A percentile compares a stretch with the other conserved stretches of the same genome.
phyloP scores from a whole-genome alignment of 2,329 filamentous ascomycete genomes.

The Pseudogymnoascus sp. region DNA sequence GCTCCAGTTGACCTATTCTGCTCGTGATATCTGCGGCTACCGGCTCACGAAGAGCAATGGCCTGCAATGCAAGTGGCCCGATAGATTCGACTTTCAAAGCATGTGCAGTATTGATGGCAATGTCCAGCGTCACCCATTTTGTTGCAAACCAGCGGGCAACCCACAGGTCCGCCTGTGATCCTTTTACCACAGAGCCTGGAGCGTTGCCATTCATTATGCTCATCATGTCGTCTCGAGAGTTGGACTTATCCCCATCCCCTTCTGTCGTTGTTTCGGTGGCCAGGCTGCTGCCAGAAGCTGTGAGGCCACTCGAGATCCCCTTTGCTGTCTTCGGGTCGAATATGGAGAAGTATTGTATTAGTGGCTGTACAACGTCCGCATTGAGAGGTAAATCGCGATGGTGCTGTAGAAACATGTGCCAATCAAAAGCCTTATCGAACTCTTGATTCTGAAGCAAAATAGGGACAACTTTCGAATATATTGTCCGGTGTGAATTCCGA shows the following conservation, averaged over 20 bases:
- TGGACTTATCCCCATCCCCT: constrained; percentile 14
- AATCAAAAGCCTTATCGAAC: constrained; percentile 33
- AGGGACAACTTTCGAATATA: constrained; percentile 37
- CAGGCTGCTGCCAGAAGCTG: constrained; percentile 21
- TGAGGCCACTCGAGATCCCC: constrained; percentile 21
- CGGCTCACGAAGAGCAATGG: constrained; percentile 61
- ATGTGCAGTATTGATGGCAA: constrained; percentile 60
- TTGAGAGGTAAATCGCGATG: constrained; percentile 34
- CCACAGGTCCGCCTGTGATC: constrained; percentile 31
- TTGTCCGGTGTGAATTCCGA: constrained; percentile 28
- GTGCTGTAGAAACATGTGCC: constrained; percentile 38
- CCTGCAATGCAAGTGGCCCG: constrained; percentile 68
- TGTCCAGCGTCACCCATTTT: constrained; percentile 62
- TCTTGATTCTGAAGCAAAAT: constrained; percentile 31
- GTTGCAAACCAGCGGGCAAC: constrained; percentile 78
- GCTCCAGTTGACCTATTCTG: constrained; percentile 52
- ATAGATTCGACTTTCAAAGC: constrained; percentile 65
- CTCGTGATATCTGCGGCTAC: constrained; percentile 46
- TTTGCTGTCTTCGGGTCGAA: constrained; percentile 24
- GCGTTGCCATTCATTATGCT: neutral
- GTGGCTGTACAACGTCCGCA: constrained; percentile 31
- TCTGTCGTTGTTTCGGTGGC: constrained; percentile 12
- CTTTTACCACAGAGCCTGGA: neutral
- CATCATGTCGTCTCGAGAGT: constrained; percentile 18
- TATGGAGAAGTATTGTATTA: constrained; percentile 32